Percentiles rank a stretch among this genome's conserved stretches.
Evolutionary conservation across 306 rosid species (phyloP).

Genomic region (Vicia faba): DNA sequence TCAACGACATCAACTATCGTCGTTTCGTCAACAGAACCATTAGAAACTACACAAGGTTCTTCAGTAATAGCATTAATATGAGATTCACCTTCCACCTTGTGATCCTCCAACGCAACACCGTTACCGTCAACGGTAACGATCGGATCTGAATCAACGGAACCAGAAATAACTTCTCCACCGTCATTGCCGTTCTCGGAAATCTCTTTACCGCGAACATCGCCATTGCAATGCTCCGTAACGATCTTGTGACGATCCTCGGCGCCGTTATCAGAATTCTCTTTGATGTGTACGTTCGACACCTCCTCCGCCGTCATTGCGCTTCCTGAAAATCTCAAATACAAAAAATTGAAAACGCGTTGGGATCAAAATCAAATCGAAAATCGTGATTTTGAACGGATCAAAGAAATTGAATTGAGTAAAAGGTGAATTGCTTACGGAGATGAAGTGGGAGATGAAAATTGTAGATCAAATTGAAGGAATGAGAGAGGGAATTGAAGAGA

Average conservation of each 20-base stretch:
- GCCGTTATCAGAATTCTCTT: slow-evolving; percentile 44
- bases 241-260: slow-evolving; percentile 40
- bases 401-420: background rate
- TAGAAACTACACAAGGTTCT: background rate
- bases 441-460: slow-evolving; percentile 26
- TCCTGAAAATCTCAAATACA: slow-evolving; percentile 4
- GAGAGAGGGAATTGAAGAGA: slow-evolving; percentile 15
- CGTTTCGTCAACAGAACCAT: slow-evolving; percentile 10
- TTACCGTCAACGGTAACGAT: slow-evolving; percentile 34
- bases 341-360: background rate
- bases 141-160: slow-evolving; percentile 12
- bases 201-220: slow-evolving; percentile 12
- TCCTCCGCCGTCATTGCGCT: slow-evolving; percentile 59
- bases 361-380: slow-evolving; percentile 10
- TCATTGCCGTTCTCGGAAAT: slow-evolving; percentile 1
- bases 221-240: slow-evolving; percentile 30
- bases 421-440: slow-evolving; percentile 33
- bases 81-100: slow-evolving; percentile 34
- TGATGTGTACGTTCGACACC: slow-evolving; percentile 53
- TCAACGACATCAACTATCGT: slow-evolving; percentile 5
- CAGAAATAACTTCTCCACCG: slow-evolving; percentile 41
- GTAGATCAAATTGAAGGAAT: slow-evolving; percentile 35
- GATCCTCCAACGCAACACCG: slow-evolving; percentile 11
- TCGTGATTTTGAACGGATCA: slow-evolving; percentile 2
- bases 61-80: slow-evolving; percentile 16